Conservation (phyloP, 176 grass and related monocot genomes). For the Avena eriantha region DNA sequence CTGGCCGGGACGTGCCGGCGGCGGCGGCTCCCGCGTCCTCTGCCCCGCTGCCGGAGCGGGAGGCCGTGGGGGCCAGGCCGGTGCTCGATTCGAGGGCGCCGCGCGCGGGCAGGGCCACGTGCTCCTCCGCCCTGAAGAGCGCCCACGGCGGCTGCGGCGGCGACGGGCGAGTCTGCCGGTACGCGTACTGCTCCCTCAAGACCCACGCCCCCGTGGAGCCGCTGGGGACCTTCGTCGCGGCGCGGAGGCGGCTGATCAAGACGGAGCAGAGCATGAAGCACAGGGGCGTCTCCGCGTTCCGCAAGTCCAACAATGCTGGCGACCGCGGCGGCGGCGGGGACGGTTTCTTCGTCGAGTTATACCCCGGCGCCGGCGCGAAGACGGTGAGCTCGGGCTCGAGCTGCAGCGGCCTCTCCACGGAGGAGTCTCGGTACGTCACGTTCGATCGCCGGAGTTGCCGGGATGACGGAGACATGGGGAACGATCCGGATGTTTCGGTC, state of each 20-base stretch:
- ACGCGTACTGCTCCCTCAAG: constrained; percentile 86
- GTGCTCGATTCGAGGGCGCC: not conserved
- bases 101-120: constrained; percentile 61
- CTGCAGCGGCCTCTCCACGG: constrained; percentile 55
- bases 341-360: constrained; percentile 67
- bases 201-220: constrained; percentile 58
- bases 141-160: constrained; percentile 7
- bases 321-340: constrained; percentile 4
- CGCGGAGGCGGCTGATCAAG: constrained; percentile 71
- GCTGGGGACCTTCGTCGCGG: constrained; percentile 62
- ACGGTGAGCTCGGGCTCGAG: constrained; percentile 14
- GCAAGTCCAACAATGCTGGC: not conserved
- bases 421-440: constrained; percentile 51
- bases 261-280: constrained; percentile 85
- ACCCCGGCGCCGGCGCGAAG: not conserved
- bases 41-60: too few species aligned
- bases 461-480: not conserved
- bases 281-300: constrained; percentile 69
- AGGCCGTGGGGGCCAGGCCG: not conserved
- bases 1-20: not conserved
- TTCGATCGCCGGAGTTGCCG: constrained; percentile 44
- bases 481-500: constrained; percentile 41
- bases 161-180: constrained; percentile 62
- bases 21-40: not conserved
- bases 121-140: constrained; percentile 70